Evolutionary conservation across 768 basidiomycete species (phyloP), one percentile per base, ranked within the genome.

Genomic region (Boletus sp.): DNA sequence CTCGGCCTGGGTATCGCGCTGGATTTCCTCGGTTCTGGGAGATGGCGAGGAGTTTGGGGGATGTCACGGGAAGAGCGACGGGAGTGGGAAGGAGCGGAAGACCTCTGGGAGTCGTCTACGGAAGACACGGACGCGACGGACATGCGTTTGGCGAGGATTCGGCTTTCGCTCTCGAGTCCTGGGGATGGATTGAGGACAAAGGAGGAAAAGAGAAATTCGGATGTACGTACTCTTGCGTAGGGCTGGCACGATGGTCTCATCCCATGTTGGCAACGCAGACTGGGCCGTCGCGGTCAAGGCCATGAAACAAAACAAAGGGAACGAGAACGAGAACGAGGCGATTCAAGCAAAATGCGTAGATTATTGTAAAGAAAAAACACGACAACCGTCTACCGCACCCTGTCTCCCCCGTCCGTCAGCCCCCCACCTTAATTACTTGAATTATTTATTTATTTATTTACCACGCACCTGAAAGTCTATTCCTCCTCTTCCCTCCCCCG

Each of bases 91-190:
- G 57, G 66, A 35, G 53, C 56, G 23, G 54, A 41, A 43, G 68
- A 58, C 35, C 62, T 61, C 34, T 55, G 60, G n/a, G 64, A 50
- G 57, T 82, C 81, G 64, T 83, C 82, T 42, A 69, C 61, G 15
- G 84, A 84, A 25, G 79, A 74, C 35, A 87, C 76, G 50, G 89
- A 90, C 27, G 87, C 77, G 55, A 85, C 81, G 34, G 90, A 91
- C 68, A 92, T 82, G 56, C 90, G 84, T 58, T 82, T 84, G 32
- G 89, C 76, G 50, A 93, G 77, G n/a, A 83, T 82, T 35, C 84
- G 79, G 63, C 89, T 90, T 74, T 93, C 91, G 56, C 75, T 79
- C 72, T 93, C 84, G 19, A 93, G 81, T 52, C 91, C 91, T 93
- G 63, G 38, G 38, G 15, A 42, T 51, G 9, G 41, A 46, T 50